phyloP scores from a whole-genome alignment of 1,139 yeast species.

The Blastobotrys buckinghamii region DNA sequence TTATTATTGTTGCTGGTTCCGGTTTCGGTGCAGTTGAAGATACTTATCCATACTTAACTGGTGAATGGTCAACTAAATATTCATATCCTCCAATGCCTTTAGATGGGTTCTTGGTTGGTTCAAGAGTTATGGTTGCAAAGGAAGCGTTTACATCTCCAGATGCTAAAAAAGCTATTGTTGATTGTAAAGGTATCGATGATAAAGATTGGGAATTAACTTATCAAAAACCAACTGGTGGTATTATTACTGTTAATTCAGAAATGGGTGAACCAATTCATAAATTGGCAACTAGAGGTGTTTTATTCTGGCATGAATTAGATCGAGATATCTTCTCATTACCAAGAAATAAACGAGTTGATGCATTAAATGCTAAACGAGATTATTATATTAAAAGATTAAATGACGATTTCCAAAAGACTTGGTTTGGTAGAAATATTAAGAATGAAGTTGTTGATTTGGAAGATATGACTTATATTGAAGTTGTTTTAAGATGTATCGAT shows the following conservation, averaged over 20 bases:
- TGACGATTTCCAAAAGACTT: conserved; percentile 94
- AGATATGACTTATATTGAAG: conserved; percentile 94
- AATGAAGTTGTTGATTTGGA: conserved; percentile 85
- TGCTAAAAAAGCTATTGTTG: conserved; percentile 88
- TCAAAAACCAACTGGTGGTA: conserved; percentile 94
- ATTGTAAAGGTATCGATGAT: conserved; percentile 87
- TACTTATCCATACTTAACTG: conserved; percentile 94
- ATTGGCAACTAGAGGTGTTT: conserved; percentile 95
- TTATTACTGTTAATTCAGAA: conserved; percentile 91
- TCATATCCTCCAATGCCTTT: conserved; percentile 98
- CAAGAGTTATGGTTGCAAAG: conserved; percentile 95
- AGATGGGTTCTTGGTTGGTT: conserved; percentile 94
- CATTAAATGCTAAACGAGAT: conserved; percentile 75
- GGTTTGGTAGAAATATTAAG: conserved; percentile 77
- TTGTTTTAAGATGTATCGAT: conserved; percentile 81
- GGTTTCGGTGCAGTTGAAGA: conserved; percentile 98
- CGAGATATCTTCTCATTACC: conserved; percentile 89
- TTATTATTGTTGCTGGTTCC: conserved; percentile 90
- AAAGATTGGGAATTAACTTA: conserved; percentile 89
- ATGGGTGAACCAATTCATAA: conserved; percentile 99
- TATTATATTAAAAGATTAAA: conserved; percentile 80
- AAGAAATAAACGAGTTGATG: conserved; percentile 79
- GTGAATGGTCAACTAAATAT: conserved; percentile 83
- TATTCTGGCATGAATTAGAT: conserved; percentile 91
- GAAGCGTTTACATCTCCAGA: conserved; percentile 93